A percentile compares a stretch with the other conserved stretches of the same genome.
These are phyloP conservation scores for Candida sanyaensis DNA, from an alignment of 1,139 yeast species.

Conservation along the genomic window DNA sequence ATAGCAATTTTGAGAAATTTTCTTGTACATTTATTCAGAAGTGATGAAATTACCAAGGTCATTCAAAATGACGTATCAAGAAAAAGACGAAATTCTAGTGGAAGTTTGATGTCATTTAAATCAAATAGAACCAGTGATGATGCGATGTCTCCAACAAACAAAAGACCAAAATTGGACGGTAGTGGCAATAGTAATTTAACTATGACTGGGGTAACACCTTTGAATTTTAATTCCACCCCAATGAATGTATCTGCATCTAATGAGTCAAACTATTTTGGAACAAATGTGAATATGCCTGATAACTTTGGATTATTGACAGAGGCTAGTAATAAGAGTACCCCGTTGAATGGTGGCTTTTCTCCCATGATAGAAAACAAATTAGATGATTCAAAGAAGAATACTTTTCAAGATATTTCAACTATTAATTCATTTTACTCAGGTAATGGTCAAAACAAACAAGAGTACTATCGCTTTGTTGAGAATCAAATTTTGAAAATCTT, in stretches of 20 bases:
- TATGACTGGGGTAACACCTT: not conserved
- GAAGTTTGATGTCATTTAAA: conserved; percentile 6
- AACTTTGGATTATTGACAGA: not conserved
- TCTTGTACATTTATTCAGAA: conserved; percentile 33
- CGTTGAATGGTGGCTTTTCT: conserved; percentile 9
- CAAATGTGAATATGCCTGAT: conserved; percentile 1
- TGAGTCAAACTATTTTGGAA: conserved; percentile 3
- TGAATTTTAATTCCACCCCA: conserved; percentile 1
- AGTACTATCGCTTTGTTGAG: conserved; percentile 33
- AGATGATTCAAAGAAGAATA: conserved; percentile 7
- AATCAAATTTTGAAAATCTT: conserved; percentile 29
- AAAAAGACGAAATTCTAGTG: conserved; percentile 16
- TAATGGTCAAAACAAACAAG: conserved; percentile 19
- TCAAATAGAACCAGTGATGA: conserved; percentile 6
- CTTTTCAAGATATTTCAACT: conserved; percentile 22
- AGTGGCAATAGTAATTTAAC: conserved; percentile 1
- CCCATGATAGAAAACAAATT: conserved; percentile 12
- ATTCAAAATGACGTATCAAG: conserved; percentile 22
- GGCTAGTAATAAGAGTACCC: conserved; percentile 4
- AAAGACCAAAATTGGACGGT: not conserved
- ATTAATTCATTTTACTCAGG: conserved; percentile 21
- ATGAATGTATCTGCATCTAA: conserved; percentile 2
- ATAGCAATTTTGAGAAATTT: conserved; percentile 40
- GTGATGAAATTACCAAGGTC: conserved; percentile 40
- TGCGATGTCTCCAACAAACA: conserved; percentile 1